Conservation (phyloP, 2,329 filamentous ascomycete genomes). For the Paradendryphiella salina region DNA sequence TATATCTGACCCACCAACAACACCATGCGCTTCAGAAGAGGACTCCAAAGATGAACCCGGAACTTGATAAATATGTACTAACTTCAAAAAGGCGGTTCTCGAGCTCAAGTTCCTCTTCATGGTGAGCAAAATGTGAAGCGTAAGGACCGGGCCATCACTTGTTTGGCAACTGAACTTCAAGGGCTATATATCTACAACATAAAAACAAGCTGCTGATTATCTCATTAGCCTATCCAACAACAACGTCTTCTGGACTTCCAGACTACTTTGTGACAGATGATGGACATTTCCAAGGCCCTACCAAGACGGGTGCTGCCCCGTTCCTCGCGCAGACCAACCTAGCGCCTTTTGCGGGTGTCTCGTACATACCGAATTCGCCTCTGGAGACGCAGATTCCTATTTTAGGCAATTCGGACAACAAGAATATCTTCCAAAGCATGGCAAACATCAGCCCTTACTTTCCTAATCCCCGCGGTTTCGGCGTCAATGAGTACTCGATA, state of each 20-base stretch:
- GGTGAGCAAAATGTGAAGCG: constrained; percentile 22
- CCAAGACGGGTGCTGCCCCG: constrained; percentile 68
- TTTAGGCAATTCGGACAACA: constrained; percentile 59
- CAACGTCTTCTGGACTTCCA: constrained; percentile 28
- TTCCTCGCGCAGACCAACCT: constrained; percentile 73
- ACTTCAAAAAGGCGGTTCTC: constrained; percentile 10
- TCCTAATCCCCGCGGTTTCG: constrained; percentile 69
- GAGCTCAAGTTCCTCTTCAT: constrained; percentile 22
- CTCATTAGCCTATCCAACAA: constrained; percentile 25
- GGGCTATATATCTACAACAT: neutral
- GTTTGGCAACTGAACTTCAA: neutral
- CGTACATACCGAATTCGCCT: constrained; percentile 69
- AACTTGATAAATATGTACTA: neutral
- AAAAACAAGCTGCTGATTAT: constrained; percentile 8
- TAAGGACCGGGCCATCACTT: constrained; percentile 19
- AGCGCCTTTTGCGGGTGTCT: constrained; percentile 62
- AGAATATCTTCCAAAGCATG: constrained; percentile 72
- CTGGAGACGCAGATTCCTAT: constrained; percentile 73
- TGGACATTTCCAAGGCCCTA: constrained; percentile 58
- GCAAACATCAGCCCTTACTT: constrained; percentile 71
- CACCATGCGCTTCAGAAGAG: neutral
- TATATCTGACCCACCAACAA: neutral
- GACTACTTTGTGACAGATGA: constrained; percentile 43
- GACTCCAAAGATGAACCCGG: neutral
- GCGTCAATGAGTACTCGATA: constrained; percentile 70